Evolutionary conservation across 352 stramenopile species (phyloP), one percentile per base, ranked within the genome.

Genomic region (Poterioochromonas sp.): DNA sequence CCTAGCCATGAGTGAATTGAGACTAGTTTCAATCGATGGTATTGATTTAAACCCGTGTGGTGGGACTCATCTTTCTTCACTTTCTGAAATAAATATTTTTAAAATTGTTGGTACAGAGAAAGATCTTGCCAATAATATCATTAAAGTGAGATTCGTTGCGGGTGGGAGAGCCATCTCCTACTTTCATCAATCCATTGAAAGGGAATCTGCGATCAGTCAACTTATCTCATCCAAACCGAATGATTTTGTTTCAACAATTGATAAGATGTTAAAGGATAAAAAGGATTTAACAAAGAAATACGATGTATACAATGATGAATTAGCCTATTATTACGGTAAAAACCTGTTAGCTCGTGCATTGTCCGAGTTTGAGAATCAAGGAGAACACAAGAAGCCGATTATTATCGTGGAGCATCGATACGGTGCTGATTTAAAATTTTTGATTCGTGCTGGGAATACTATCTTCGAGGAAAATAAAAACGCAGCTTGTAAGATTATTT

Each of bases 11-110:
- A 22, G 34, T 32, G 20, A 51, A 3, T 39, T 74, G 3, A 34
- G 65, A 37, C 1, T 74, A 54, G 41, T 74, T 15, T 40, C 12
- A 37, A 74, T 74, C 53, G 65, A 74, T 20, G 65, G 65, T 12
- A 5, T 74, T 32, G 65, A 74, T 39, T 18, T 54, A 0, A 74
- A 74, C 32, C 65, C 65, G 0, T 74, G 65, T 74, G 65, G 65
- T 34, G 65, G 65, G 15, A 74, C 65, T 26, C 65, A 74, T 74
- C 12, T 74, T 11, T 15, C 51, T 12, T 40, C 22, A 12, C 15
- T 54, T 11, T 8, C 37, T 22, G 65, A 74, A 35, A 51, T 74
- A n/a, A 51, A 74, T 12, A 5, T 74, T 37, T n/a, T 74, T 18
- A 74, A 74, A 39, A 35, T 74, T 20, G 22, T 74, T n/a, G 37